Evolutionary conservation across 2,329 filamentous ascomycete species (phyloP).

Genomic region (Sphaerostilbella broomeana): DNA sequence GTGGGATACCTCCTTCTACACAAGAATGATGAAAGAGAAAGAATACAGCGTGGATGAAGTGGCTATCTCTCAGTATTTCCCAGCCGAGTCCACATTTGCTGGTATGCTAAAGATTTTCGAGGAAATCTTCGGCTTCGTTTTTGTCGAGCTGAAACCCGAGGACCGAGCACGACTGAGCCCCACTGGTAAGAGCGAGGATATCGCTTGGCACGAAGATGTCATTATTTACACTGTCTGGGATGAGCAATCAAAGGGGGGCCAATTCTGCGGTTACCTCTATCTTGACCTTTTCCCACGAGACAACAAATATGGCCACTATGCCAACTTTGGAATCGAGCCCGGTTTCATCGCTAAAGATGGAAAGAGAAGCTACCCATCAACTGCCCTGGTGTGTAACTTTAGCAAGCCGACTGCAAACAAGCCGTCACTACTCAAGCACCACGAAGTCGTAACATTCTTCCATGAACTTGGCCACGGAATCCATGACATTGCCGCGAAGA

Average conservation of each 20-base stretch:
- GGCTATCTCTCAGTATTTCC: constrained; percentile 79
- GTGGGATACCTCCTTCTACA: constrained; percentile 78
- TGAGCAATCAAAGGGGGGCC: constrained; percentile 61
- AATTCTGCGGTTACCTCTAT: constrained; percentile 77
- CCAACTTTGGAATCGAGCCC: constrained; percentile 76
- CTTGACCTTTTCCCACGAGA: constrained; percentile 73
- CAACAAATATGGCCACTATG: constrained; percentile 79
- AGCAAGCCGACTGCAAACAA: constrained; percentile 71
- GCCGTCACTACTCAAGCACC: constrained; percentile 73
- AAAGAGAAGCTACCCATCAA: constrained; percentile 67
- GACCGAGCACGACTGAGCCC: constrained; percentile 60
- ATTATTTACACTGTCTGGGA: constrained; percentile 79
- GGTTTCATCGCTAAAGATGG: constrained; percentile 62
- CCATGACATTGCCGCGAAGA: constrained; percentile 59
- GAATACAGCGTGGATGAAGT: constrained; percentile 75
- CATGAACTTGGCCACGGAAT: constrained; percentile 69
- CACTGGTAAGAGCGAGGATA: constrained; percentile 62
- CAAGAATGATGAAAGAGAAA: constrained; percentile 71
- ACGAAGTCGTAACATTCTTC: constrained; percentile 77
- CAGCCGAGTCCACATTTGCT: constrained; percentile 63
- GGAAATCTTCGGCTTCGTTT: constrained; percentile 71
- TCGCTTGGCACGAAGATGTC: constrained; percentile 79
- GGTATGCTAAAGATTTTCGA: constrained; percentile 82
- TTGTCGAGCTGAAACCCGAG: constrained; percentile 63
- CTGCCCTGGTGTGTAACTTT: constrained; percentile 79